phyloP scores from a whole-genome alignment of 2,329 filamentous ascomycete species.

The Myrmaecium sp. region DNA sequence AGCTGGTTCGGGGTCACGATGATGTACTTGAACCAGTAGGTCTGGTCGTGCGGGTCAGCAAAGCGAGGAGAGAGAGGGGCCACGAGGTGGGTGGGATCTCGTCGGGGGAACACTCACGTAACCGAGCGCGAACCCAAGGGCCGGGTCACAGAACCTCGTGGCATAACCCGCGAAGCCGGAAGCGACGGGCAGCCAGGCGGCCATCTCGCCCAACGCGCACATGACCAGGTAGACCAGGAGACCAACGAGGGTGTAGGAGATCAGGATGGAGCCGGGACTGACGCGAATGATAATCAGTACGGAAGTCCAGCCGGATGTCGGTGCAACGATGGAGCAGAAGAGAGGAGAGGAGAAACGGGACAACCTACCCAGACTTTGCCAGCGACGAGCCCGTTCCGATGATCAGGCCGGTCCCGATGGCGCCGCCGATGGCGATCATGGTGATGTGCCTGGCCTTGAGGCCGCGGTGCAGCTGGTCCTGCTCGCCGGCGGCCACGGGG shows the following conservation, averaged over 20 bases:
- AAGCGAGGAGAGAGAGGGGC: too few species aligned
- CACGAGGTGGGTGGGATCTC: too few species aligned
- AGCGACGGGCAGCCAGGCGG: constrained; percentile 60
- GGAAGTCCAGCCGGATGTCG: too few species aligned
- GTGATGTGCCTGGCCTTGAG: constrained; percentile 38
- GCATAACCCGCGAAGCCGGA: constrained; percentile 73
- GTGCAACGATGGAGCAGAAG: too few species aligned
- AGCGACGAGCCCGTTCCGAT: constrained; percentile 43
- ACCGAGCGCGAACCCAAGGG: constrained; percentile 62
- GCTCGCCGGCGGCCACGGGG: constrained; percentile 3
- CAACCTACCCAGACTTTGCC: constrained; percentile 26
- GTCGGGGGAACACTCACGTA: constrained; percentile 33
- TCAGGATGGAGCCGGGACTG: constrained; percentile 49
- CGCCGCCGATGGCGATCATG: constrained; percentile 58
- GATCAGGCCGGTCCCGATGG: constrained; percentile 56
- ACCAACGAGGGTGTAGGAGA: constrained; percentile 54
- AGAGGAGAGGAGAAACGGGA: too few species aligned
- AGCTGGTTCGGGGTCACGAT: constrained; percentile 75
- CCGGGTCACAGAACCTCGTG: constrained; percentile 61
- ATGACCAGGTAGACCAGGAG: constrained; percentile 66
- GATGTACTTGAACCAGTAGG: constrained; percentile 58
- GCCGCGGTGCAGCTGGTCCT: constrained; percentile 29
- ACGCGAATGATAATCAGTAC: constrained; percentile 1
- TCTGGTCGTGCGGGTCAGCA: constrained; percentile 15
- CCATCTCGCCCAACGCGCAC: constrained; percentile 71